Evolutionary conservation across 2,329 filamentous ascomycete species (phyloP), one percentile per base, ranked within the genome.

Genomic region (Fusarium sp.): DNA sequence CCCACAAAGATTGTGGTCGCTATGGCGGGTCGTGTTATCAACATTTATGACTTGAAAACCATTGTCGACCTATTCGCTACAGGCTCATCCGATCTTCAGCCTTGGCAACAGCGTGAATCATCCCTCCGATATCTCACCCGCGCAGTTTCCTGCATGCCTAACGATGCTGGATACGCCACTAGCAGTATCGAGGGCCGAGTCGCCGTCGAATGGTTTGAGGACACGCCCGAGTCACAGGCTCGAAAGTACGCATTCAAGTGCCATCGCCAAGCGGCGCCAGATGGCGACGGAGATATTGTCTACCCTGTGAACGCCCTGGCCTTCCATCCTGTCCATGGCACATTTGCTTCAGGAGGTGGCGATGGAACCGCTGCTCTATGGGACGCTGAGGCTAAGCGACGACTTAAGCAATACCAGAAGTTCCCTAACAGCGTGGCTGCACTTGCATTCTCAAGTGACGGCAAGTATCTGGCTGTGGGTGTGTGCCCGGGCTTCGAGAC

Each of bases 181-280:
- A 93, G 90, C 62, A 94, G 91, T 75, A 99, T 99, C 75, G 96
- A 99, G 79, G 96, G 96, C 7, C 90, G 96, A 74, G 94, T 99
- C 3, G 95, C 94, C 0, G 96, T 99, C 2, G 96, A 99, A 80
- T 98, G 94, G 93, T 98, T 99, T 79, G 96, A 98, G 78, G 93
- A 96, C 18, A 93, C 90, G 8, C 85, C 90, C 44, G 92, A 95
- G 79, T 94, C 92, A 6, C 94, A 98, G 82, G 91, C 92, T 41
- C 89, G 94, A 72, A 98, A 98, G 80, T 99, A 98, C 80, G 96
- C 96, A 16, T 99, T 99, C 88, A 99, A 99, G 81, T 99, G 96
- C 81, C 96, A 99, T 81, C 89, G 96, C 7, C 93, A 97, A 79
- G 86, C 90, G 2, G 86, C 85, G 12, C 81, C 88, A 3, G 86